Base-by-base conservation (phyloP, 2,329 filamentous ascomycete species). In the Myriosclerotinia duriaeana region DNA sequence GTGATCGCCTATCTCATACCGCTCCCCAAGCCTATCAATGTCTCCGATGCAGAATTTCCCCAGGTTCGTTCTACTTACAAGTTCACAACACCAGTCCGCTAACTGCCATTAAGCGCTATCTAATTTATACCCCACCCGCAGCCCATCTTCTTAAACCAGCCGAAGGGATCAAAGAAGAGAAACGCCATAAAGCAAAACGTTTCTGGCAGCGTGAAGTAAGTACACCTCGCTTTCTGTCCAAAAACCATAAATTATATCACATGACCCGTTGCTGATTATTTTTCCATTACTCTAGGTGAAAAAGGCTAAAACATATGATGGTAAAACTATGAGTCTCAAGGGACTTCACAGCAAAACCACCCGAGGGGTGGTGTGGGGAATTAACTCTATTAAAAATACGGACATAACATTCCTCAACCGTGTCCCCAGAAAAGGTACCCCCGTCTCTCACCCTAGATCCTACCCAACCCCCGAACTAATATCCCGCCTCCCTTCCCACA, bases 351-450 rank as follows among this genome's bases (percentile, higher is more conserved):
- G 62, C 26, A 69, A 69, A 65, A 48, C 64, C 2, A 69, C 63
- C 0, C 64, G 64, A 30, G 67, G 66, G 6, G 61, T 69, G 9
- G 14, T 68, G 3, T 67, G 67, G 68, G 66, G 60, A 15, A 56
- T 65, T 1, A 58, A 54, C 26, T 58, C 64, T 14, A 69, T 69
- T 46, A 67, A 66, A 44, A 48, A 65, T 7, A 69, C 66, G 17
- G 68, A 69, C 26, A 62, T 69, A n/a, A 66, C 68, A 7, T 69
- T 69, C 50, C 53, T 69, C 1, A 64, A 66, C 11, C 64, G 68
- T 6, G 62, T 69, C 7, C 55, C 64, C 5, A 62, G 54, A 50
- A 68, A 69, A 66, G 68, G 68, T 64, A 61, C 26, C n/a, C 5
- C 8, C 8, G 12, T 9, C 9, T 5, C 17, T 2, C 5, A 17